A percentile compares a stretch with the other conserved stretches of the same genome.
Evolutionary conservation across 768 basidiomycete species (phyloP).

Genomic region (Suillus bovinus): DNA sequence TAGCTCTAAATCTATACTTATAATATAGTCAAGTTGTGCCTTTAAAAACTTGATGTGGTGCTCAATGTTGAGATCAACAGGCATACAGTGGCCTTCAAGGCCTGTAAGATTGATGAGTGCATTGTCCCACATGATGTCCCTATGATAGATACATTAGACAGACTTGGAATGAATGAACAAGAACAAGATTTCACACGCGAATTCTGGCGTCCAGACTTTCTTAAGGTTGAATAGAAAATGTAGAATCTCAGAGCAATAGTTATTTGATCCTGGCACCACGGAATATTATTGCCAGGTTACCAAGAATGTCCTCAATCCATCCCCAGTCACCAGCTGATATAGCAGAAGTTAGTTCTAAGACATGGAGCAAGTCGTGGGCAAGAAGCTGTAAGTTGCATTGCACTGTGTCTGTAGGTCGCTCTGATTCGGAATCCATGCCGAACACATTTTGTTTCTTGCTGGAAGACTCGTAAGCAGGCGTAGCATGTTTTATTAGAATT

Average conservation of each 20-base stretch:
- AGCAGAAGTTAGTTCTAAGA: conserved; percentile 29
- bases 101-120: conserved; percentile 37
- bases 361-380: conserved; percentile 31
- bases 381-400: conserved; percentile 29
- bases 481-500: conserved; percentile 29
- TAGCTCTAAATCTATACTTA: neutral
- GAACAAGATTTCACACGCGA: conserved; percentile 24
- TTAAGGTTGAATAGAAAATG: conserved; percentile 25
- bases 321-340: conserved; percentile 35
- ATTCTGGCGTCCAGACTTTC: conserved; percentile 33
- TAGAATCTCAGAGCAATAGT: conserved; percentile 21
- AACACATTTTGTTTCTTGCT: neutral
- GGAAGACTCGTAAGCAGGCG: conserved; percentile 5
- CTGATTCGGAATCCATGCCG: too few relatives aligned
- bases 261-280: conserved; percentile 22
- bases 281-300: conserved; percentile 18
- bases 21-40: too few relatives aligned
- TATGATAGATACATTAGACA: conserved; percentile 9
- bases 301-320: conserved; percentile 29
- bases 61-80: conserved; percentile 39
- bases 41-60: conserved; percentile 37
- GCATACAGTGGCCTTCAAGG: conserved; percentile 35
- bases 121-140: conserved; percentile 38
- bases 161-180: neutral
- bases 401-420: conserved; percentile 19